A percentile compares a stretch with the other conserved stretches of the same genome.
phyloP scores from a whole-genome alignment of 2,329 filamentous ascomycete species.

The Alternaria tenuissima region DNA sequence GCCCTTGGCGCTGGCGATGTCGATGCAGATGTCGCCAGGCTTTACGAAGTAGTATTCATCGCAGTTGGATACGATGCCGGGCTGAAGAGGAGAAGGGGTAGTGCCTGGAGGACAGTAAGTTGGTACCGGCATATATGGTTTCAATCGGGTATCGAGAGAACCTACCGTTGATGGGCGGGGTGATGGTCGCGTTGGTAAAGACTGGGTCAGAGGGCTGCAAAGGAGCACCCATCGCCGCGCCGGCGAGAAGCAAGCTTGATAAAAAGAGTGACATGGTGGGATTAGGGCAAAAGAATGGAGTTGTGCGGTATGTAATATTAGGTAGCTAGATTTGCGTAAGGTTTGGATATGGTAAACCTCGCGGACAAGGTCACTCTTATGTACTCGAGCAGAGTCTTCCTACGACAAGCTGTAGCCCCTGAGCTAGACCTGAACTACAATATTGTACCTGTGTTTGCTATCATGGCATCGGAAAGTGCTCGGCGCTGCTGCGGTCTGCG shows the following conservation, averaged over 20 bases:
- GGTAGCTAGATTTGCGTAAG: not conserved
- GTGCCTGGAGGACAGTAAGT: not conserved
- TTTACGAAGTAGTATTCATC: conserved; percentile 19
- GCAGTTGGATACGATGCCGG: conserved; percentile 15
- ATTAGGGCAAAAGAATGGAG: not conserved
- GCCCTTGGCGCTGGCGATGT: conserved; percentile 8
- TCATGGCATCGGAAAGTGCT: not conserved
- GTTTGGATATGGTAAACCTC: not conserved
- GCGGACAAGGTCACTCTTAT: not conserved
- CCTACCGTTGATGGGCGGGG: not conserved
- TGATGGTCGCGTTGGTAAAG: not conserved
- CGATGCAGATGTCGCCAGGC: conserved; percentile 9
- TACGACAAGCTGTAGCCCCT: not conserved
- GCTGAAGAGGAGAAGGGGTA: not conserved
- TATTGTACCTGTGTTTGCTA: not conserved
- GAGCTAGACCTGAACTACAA: not conserved
- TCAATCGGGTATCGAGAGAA: rapidly evolving
- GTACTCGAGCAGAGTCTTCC: not conserved
- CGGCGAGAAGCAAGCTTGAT: not conserved
- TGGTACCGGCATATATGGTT: not conserved
- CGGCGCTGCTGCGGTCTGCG: not conserved
- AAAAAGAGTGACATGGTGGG: not conserved
- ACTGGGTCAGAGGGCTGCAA: not conserved
- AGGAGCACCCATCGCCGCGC: not conserved
- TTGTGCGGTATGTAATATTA: not conserved